Percentiles rank a stretch among this genome's conserved stretches.
Conservation (phyloP, 345 rosid genomes). For the Acer saccharum region DNA sequence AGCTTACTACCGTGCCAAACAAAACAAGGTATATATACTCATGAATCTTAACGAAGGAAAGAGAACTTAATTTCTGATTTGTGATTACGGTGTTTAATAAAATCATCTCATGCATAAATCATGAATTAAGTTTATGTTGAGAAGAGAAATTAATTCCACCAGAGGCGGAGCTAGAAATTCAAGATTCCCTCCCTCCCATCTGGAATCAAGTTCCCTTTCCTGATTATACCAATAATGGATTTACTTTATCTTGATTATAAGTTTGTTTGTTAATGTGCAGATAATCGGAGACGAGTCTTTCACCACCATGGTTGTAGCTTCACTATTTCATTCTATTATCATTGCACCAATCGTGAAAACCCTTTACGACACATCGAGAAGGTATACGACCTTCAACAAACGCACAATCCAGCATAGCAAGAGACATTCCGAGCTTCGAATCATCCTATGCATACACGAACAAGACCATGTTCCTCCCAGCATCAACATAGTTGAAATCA, state of each 20-base stretch:
- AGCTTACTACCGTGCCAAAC: constrained; percentile 26
- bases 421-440: constrained; percentile 27
- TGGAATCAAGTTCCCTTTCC: no score
- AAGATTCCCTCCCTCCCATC: no score
- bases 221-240: no score
- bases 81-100: no score
- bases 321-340: not conserved
- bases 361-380: constrained; percentile 34
- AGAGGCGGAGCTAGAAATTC: no score
- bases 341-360: constrained; percentile 20
- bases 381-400: constrained; percentile 36
- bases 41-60: no score
- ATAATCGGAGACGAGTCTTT: not conserved
- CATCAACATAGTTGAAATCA: constrained; percentile 30
- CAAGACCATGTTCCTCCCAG: constrained; percentile 36
- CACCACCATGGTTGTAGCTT: not conserved
- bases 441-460: constrained; percentile 42
- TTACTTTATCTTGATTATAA: no score
- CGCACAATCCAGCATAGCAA: constrained; percentile 32
- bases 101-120: no score
- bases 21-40: not conserved
- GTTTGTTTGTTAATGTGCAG: not conserved
- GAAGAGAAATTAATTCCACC: no score
- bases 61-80: no score
- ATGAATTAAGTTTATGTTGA: no score